These are phyloP conservation scores for Lactarius vividus DNA, from an alignment of 768 basidiomycete species.

Conservation along the genomic window DNA sequence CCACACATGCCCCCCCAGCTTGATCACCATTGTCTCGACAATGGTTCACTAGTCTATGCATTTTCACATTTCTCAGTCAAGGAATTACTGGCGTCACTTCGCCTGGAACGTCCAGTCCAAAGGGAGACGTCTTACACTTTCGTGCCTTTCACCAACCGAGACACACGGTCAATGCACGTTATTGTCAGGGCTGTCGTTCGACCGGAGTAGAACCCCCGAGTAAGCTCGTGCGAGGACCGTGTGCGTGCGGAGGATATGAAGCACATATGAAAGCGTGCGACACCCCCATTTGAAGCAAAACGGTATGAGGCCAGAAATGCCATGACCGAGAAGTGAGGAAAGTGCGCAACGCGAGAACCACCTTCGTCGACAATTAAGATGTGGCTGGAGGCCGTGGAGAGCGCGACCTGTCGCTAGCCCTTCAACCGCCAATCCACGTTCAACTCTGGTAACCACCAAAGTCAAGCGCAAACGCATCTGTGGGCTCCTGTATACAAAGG, in stretches of 20 bases:
- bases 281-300: background rate
- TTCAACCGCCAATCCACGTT: background rate
- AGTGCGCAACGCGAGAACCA: background rate
- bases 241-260: background rate
- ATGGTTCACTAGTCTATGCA: background rate
- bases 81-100: background rate
- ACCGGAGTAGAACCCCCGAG: background rate
- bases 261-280: background rate
- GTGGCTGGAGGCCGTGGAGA: background rate
- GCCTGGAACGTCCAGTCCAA: constrained; percentile 1
- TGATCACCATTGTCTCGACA: background rate
- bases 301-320: background rate
- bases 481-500: background rate
- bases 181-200: background rate
- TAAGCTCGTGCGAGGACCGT: background rate
- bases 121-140: background rate
- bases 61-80: background rate
- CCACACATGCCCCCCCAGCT: background rate
- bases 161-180: background rate
- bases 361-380: background rate
- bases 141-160: background rate
- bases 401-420: background rate
- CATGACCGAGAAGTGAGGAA: background rate
- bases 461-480: background rate
- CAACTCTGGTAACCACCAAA: background rate